Evolutionary conservation across 1,139 yeast genomes (phyloP).

Genomic region (Suhomyces coccinellae): DNA sequence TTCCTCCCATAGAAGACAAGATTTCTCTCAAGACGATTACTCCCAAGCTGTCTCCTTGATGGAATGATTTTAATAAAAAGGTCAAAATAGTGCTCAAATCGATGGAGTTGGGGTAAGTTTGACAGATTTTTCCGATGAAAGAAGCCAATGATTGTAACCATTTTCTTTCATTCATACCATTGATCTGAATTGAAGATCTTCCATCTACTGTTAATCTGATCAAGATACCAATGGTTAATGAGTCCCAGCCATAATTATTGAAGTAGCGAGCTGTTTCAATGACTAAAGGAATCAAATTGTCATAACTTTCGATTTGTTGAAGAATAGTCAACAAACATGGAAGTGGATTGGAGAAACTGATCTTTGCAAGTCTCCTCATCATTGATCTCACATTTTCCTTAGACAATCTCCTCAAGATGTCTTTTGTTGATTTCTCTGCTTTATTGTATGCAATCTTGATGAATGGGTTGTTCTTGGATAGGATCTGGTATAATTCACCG

Average conservation of each 20-base stretch:
- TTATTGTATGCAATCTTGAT: conserved; percentile 64
- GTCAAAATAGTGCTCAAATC: conserved; percentile 58
- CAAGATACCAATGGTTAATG: conserved; percentile 70
- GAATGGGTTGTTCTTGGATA: conserved; percentile 56
- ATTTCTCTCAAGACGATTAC: conserved; percentile 70
- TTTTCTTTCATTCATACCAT: conserved; percentile 78
- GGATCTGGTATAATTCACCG: conserved; percentile 70
- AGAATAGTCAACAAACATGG: conserved; percentile 68
- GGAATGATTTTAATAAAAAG: conserved; percentile 66
- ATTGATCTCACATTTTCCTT: conserved; percentile 77
- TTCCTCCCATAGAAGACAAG: conserved; percentile 77
- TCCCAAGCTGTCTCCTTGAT: conserved; percentile 61
- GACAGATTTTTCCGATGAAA: conserved; percentile 66
- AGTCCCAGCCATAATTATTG: conserved; percentile 84
- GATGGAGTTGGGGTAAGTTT: conserved; percentile 48
- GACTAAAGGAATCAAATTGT: conserved; percentile 74
- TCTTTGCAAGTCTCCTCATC: conserved; percentile 74
- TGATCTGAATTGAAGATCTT: conserved; percentile 66
- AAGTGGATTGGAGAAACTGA: conserved; percentile 80
- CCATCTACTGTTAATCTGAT: conserved; percentile 67
- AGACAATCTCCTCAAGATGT: conserved; percentile 80
- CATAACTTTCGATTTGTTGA: conserved; percentile 87
- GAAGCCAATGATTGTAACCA: conserved; percentile 81
- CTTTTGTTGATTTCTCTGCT: conserved; percentile 83
- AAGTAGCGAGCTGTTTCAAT: conserved; percentile 81